A percentile compares a stretch with the other conserved stretches of the same genome.
phyloP scores from a whole-genome alignment of 257 asterid genomes.

The Solanum habrochaites region DNA sequence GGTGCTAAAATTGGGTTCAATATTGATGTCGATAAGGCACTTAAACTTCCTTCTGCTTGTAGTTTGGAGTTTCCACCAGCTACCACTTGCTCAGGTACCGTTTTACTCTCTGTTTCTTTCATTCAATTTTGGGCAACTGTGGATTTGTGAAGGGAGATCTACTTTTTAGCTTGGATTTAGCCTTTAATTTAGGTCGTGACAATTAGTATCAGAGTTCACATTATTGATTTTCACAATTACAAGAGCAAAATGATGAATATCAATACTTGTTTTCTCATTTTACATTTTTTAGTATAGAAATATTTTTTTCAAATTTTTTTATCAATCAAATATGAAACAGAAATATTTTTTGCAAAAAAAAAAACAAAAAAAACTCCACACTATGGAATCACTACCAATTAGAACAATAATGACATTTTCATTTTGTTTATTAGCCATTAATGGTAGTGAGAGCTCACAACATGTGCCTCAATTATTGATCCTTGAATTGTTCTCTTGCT shows the following conservation, averaged over 20 bases:
- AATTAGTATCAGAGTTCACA: neutral
- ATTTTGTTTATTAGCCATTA: neutral
- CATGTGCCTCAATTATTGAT: neutral
- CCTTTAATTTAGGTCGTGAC: neutral
- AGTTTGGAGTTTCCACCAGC: neutral
- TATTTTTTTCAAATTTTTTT: no score
- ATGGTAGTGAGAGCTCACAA: neutral
- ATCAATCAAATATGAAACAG: no score
- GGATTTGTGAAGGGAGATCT: neutral
- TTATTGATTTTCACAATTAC: neutral
- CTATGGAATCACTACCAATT: no score
- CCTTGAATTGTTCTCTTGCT: neutral
- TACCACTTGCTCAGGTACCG: slow-evolving; percentile 4
- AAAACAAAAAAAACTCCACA: neutral
- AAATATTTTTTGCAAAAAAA: no score
- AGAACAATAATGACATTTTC: no score
- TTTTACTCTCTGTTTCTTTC: neutral
- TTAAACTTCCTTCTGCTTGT: slow-evolving; percentile 1
- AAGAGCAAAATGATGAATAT: neutral
- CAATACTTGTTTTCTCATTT: no score
- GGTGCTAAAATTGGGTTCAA: neutral
- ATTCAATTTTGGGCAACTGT: neutral
- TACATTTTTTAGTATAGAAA: no score
- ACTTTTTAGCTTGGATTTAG: neutral
- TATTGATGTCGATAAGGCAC: neutral